Evolutionary conservation across 768 basidiomycete species (phyloP), one percentile per base, ranked within the genome.

Genomic region (Kwoniella bestiolae): DNA sequence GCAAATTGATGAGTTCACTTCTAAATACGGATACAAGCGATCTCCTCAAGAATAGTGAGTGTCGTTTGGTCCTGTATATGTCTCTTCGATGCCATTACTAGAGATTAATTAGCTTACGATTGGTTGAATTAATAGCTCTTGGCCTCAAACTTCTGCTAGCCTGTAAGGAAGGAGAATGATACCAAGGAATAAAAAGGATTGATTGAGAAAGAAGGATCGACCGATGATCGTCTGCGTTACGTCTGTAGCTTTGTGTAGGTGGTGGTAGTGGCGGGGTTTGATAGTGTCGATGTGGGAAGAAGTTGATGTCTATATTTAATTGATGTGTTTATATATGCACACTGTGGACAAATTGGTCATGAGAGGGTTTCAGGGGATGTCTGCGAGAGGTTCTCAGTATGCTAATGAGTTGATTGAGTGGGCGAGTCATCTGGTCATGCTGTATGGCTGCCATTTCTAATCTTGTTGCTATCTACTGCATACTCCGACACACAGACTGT

Each of bases 21-120:
- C 67, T 58, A 87, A 87, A 79, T 89, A 88, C 77, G 94, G 92
- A 5, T 97, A 86, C 84, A 89, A 84, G 81, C 87, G 92, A 44
- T 80, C 86, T 41, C 80, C 80, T 44, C 83, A 85, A 21, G 86
- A 85, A 63, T 95, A 96, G 93, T 94, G 80, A 83, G 90, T n/a
- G n/a, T n/a, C n/a, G n/a, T 87, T 8, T 23, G 45, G 3, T 11
- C 25, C 12, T 18, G 38, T 38, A n/a, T n/a, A n/a, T n/a, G n/a
- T n/a, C n/a, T n/a, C n/a, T n/a, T n/a, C n/a, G n/a, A n/a, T n/a
- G n/a, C n/a, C n/a, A n/a, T n/a, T n/a, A n/a, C n/a, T n/a, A n/a
- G n/a, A n/a, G n/a, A n/a, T n/a, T n/a, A n/a, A n/a, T n/a, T n/a
- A n/a, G n/a, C n/a, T n/a, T n/a, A n/a, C n/a, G n/a, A n/a, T n/a